Evolutionary conservation across 78 protist genomes (phyloP).

Genomic region (slime mould (Dictyostelium discoideum)): DNA sequence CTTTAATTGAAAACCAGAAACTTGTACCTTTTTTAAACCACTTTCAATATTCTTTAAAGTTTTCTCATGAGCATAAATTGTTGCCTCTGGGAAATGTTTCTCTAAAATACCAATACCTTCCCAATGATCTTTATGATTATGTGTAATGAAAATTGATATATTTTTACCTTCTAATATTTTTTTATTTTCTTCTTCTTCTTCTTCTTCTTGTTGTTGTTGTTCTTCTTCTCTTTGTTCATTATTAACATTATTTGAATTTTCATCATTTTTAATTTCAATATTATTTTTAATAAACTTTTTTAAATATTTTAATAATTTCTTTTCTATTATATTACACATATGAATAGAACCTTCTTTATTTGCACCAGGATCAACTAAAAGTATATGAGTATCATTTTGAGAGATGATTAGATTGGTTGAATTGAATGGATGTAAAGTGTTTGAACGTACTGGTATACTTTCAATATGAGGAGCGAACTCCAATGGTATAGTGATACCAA

Average conservation of each 20-base stretch:
- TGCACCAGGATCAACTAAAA: slow-evolving; percentile 66
- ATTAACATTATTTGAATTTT: too few relatives aligned
- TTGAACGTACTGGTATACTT: slow-evolving; percentile 37
- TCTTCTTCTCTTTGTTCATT: neutral
- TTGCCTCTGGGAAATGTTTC: slow-evolving; percentile 21
- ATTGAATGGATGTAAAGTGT: slow-evolving; percentile 23
- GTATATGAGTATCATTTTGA: neutral
- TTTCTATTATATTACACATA: slow-evolving; percentile 18
- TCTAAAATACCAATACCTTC: slow-evolving; percentile 19
- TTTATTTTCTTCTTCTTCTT: neutral
- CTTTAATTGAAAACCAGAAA: neutral
- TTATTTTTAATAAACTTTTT: neutral
- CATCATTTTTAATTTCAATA: neutral
- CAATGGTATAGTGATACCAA: neutral
- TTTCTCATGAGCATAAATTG: slow-evolving; percentile 20
- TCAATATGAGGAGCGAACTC: slow-evolving; percentile 61
- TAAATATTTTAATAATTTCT: neutral
- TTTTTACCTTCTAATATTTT: neutral
- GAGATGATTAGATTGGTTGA: slow-evolving; percentile 38
- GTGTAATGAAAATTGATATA: slow-evolving; percentile 35
- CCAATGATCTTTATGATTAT: slow-evolving; percentile 70
- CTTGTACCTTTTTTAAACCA: neutral
- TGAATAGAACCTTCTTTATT: slow-evolving; percentile 21
- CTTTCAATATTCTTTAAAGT: neutral
- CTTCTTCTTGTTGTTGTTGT: too few relatives aligned